Evolutionary conservation across 1,284 basidiomycete species (phyloP), one percentile per base, ranked within the genome.

Genomic region (Lignosus rhinocerotis): DNA sequence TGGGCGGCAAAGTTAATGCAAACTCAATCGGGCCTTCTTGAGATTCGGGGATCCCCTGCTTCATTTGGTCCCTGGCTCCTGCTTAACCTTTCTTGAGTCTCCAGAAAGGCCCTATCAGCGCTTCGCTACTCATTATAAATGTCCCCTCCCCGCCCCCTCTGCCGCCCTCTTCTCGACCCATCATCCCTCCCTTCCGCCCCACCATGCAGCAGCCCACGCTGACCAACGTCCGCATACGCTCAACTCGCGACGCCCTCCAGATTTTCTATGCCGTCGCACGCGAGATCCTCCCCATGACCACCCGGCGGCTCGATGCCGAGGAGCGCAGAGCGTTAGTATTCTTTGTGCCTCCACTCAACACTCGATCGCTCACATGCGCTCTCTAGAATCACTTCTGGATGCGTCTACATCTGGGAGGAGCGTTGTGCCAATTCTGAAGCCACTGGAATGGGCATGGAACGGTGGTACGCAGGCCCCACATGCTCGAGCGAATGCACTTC

Each of bases 341-440:
- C 17, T 16, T 12, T 17, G 10, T 31, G 11, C 21, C 25, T 41
- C 38, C 16, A 34, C 19, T 39, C 14, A 17, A 34, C 38, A 9
- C 48, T 30, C 43, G 25, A 19, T 10, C n/a, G 3, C 49, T 38
- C 17, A 46, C 44, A 14, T 25, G n/a, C 21, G 25, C 34, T 12
- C 14, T 47, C 39, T 55, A 66, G 67, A 4, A 76, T 75, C 53
- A 61, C 65, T 36, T 72, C 89, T 3, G 90, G 90, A 42, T 89
- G 90, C 65, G 87, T 92, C 31, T 93, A 91, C 65, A 88, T 93
- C 60, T 93, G 90, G 90, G 90, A 92, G 70, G 90, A 92, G 67
- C 86, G 87, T 66, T 86, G 86, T 50, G 85, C 87, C 17, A 90
- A 86, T 67, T 85, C 85, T 14, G 90, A 92, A 45, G 85, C 86